Evolutionary conservation across 352 stramenopile species (phyloP), one percentile per base, ranked within the genome.

Genomic region (Globisporangium cederbergense): DNA sequence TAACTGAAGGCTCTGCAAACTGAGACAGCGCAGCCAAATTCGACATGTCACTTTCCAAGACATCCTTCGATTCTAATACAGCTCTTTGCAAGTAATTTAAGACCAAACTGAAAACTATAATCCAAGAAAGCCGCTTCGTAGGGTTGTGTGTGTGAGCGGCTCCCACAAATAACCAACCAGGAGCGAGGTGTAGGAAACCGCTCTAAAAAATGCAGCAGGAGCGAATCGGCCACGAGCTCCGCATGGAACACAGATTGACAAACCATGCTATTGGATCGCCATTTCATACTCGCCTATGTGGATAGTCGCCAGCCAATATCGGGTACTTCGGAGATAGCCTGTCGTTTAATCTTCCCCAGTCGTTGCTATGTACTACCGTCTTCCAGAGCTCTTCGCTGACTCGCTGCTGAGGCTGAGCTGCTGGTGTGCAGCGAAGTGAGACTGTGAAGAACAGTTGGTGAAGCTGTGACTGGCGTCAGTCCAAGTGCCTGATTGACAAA

Each of bases 111-210:
- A 47, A 47, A 47, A 47, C 14, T 47, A 47, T 6, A 3, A 10
- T n/a, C 13, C 46, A 52, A 40, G 34, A 54, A 54, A 57, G 50
- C 25, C 28, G 50, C 5, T 45, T 57, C 18, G 50, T 42, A 25
- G 28, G 50, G 50, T 57, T 42, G 50, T 42, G 28, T 4, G 20
- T 14, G 42, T 47, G 20, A 28, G 25, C 25, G 1, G 25, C 25
- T 28, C 25, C 25, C 25, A 28, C 25, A 28, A 28, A 28, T 28
- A 28, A 28, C 25, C 25, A 28, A 28, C 25, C 25, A 28, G 25
- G 25, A 28, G 25, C 25, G 25, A 28, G 25, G 25, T 28, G 25
- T 28, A 28, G 25, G 25, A 28, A 28, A 28, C 25, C 25, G 25
- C 25, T 28, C 25, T 28, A 28, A 28, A 28, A 28, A 28, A 28